Base-by-base conservation (phyloP, 768 basidiomycete genomes). In the Podaxis mareebaensis region DNA sequence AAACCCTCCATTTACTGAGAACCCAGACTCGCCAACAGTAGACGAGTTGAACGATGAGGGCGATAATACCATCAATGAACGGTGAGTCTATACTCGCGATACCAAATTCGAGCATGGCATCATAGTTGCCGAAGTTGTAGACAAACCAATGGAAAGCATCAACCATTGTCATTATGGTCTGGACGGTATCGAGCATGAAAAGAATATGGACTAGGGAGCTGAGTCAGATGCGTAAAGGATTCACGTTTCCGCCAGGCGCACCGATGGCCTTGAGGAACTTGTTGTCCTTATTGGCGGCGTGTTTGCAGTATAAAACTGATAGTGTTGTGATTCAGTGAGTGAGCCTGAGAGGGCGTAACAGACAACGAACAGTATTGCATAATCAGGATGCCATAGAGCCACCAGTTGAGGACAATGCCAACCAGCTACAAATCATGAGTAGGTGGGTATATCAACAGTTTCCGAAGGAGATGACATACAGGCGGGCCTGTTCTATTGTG, bases 331-430 rank as follows among this genome's bases (percentile, higher is more conserved):
- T 24, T 24, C 11, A 13, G n/a, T 2, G 17, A 3, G 42, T 22
- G 33, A 49, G 40, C 22, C 8, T 11, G 10, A 22, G 13, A 17
- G 26, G 17, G 36, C 15, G 22, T 20, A 48, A 10, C 1, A 24
- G 7, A 15, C 11, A 33, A 56, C 61, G 7, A 30, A 62, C 61
- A 40, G 30, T 62, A 62, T 56, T 62, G 61, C 61, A 62, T 62
- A 30, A 62, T 10, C 8, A 62, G 44, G 22, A 62, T 62, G 15
- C 61, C 61, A 39, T 36, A 62, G n/a, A 62, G 54, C 61, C 61
- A 62, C 61, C 61, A 62, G 28, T 56, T 62, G 11, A 62, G 61
- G 20, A 55, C 8, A 48, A 62, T 55, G 22, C 53, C 54, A 8
- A 62, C 61, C 11, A 53, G 8, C 30, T 42, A 44, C 4, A 2